A percentile compares a stretch with the other conserved stretches of the same genome.
phyloP scores from a whole-genome alignment of 495 filamentous ascomycete genomes.

The Daldinia vernicosa region DNA sequence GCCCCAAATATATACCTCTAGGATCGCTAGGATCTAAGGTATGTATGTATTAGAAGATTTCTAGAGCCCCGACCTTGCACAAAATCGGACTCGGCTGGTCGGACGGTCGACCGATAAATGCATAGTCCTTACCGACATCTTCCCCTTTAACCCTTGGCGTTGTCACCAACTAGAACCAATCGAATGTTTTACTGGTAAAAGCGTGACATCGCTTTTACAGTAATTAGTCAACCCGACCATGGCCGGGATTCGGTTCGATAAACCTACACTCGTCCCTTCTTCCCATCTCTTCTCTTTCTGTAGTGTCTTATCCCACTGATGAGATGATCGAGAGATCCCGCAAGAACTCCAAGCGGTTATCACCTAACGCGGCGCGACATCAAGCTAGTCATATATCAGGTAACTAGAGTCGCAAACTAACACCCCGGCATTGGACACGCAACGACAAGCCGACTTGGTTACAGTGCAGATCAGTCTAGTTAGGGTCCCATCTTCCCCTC shows the following conservation, averaged over 20 bases:
- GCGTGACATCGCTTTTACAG: constrained; percentile 25
- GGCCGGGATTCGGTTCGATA: constrained; percentile 17
- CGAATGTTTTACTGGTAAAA: constrained; percentile 29
- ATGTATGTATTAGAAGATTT: background rate
- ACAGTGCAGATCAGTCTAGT: constrained; percentile 13
- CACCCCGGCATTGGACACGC: constrained; percentile 2
- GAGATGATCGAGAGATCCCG: constrained; percentile 19
- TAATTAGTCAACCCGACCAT: constrained; percentile 20
- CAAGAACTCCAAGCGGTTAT: constrained; percentile 4
- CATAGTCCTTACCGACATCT: background rate
- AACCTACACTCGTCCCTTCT: constrained; percentile 8
- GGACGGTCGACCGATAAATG: constrained; percentile 2
- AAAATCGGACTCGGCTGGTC: constrained; percentile 17
- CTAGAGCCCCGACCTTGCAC: constrained; percentile 1
- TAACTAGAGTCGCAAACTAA: background rate
- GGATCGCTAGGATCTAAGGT: background rate
- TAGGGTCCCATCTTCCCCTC: constrained; percentile 19
- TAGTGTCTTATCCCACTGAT: constrained; percentile 22
- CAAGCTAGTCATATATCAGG: background rate
- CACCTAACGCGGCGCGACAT: background rate
- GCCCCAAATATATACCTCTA: constrained; percentile 1
- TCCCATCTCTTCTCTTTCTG: constrained; percentile 25
- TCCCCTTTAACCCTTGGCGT: background rate
- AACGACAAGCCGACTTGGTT: constrained; percentile 11
- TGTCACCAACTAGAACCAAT: constrained; percentile 21